Evolutionary conservation across 2,329 filamentous ascomycete genomes (phyloP).

Genomic region (Cladophialophora bantiana): DNA sequence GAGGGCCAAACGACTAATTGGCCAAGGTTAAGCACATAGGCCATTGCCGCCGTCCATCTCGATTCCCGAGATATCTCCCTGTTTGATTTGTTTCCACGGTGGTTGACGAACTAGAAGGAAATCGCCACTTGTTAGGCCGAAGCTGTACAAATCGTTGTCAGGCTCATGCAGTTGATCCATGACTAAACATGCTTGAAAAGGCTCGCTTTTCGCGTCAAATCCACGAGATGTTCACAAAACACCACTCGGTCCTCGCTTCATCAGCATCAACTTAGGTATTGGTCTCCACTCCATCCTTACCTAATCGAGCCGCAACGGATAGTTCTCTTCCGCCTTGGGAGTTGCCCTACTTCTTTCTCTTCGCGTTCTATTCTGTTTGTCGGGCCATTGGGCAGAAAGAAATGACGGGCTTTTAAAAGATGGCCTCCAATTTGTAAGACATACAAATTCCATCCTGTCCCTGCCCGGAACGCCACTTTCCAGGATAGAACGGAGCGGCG

Average conservation of each 20-base stretch:
- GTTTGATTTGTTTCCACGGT: too few relatives aligned
- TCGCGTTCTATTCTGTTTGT: background rate
- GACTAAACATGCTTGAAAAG: too few relatives aligned
- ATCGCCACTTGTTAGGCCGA: background rate
- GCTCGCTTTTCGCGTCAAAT: too few relatives aligned
- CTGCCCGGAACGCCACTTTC: background rate
- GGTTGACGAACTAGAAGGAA: too few relatives aligned
- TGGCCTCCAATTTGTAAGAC: background rate
- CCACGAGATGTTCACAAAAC: background rate
- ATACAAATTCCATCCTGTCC: background rate
- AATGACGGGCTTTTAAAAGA: background rate
- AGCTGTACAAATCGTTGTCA: background rate
- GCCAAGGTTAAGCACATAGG: too few relatives aligned
- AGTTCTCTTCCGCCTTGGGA: background rate
- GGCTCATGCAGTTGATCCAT: background rate
- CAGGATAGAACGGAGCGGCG: background rate
- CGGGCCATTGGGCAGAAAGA: background rate
- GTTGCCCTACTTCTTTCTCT: background rate
- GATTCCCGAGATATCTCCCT: background rate
- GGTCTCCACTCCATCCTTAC: background rate
- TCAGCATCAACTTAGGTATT: background rate
- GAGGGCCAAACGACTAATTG: too few relatives aligned
- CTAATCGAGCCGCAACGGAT: background rate
- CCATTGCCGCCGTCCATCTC: too few relatives aligned
- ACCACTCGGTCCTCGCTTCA: background rate